Base-by-base conservation (phyloP, 805 yeast genomes). In the Zygosaccharomyces bailii region DNA sequence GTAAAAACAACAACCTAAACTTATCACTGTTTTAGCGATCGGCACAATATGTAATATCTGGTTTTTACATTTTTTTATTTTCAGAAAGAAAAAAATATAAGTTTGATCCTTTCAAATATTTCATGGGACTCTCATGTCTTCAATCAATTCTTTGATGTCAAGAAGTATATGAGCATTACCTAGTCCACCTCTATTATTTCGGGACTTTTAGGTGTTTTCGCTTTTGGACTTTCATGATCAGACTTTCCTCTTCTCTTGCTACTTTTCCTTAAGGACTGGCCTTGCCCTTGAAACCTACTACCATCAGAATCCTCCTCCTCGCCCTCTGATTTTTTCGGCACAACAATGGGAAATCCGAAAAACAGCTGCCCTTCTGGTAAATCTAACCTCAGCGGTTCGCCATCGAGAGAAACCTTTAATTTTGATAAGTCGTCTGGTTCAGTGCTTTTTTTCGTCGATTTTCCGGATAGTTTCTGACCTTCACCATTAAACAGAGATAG, bases 291-390 rank as follows among this genome's bases (percentile, higher is more conserved):
- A 78, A 87, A 43, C 57, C 9, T 54, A 46, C 24, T 50, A 33
- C 35, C 23, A 13, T 55, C 54, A 0, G 54, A 53, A 6, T 51
- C 57, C 5, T 64, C 69, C 1, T 50, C 54, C 8, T 59, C 69
- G 4, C 65, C 66, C 17, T 67, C 75, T 5, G n/a, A n/a, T n/a
- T 57, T 68, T 19, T 64, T 69, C 19, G 73, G 74, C 2, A 76
- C 62, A 0, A 67, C 61, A 1, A 84, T 77, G 0, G 98, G 97
- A 61, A 82, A 93, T 0, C 99, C 99, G 63, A 93, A 90, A 60
- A 93, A 93, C 10, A 93, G 71, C 63, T 88, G 91, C 18, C 95
- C 96, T 31, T 76, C 84, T 0, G 96, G 95, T 33, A 93, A 68
- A 4, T 71, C 66, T 44, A 93, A 68, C 7, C 89, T 85, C 1